Conservation (phyloP, 2,329 filamentous ascomycete species). For the Neofusicoccum kwambonambiense region DNA sequence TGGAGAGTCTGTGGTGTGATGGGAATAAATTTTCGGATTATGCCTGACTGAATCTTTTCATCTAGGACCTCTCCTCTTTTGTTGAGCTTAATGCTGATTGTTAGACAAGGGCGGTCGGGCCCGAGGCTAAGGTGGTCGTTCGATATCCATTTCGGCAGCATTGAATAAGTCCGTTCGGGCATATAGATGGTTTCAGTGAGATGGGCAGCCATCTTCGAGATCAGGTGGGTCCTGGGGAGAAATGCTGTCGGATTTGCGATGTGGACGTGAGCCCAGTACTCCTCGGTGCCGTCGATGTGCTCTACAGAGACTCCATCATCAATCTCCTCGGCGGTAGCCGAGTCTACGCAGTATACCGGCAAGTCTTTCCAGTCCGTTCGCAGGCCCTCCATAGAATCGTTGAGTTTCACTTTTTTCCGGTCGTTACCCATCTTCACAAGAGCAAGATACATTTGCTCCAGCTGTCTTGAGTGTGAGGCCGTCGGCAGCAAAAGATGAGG, state of each 20-base stretch:
- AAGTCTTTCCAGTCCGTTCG: slow-evolving; percentile 61
- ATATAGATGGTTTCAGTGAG: slow-evolving; percentile 58
- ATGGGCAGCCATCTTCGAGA: slow-evolving; percentile 62
- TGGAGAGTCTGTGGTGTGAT: slow-evolving; percentile 47
- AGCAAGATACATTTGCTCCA: slow-evolving; percentile 40
- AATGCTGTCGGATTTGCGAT: slow-evolving; percentile 75
- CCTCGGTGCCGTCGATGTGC: slow-evolving; percentile 48
- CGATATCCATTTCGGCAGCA: slow-evolving; percentile 54
- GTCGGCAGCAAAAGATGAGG: slow-evolving; percentile 53
- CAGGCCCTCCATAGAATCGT: slow-evolving; percentile 55
- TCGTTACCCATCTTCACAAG: slow-evolving; percentile 25
- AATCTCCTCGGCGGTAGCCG: slow-evolving; percentile 64
- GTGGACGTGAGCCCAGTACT: slow-evolving; percentile 76
- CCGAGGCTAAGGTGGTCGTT: slow-evolving; percentile 55
- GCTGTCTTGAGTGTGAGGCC: slow-evolving; percentile 43
- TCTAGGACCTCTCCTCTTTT: slow-evolving; percentile 54
- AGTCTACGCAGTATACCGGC: slow-evolving; percentile 72
- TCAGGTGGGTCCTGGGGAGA: slow-evolving; percentile 57
- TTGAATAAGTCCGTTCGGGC: slow-evolving; percentile 56
- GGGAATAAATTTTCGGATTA: slow-evolving; percentile 54
- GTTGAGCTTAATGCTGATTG: slow-evolving; percentile 59
- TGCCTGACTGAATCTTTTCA: slow-evolving; percentile 53
- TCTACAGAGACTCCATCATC: slow-evolving; percentile 79
- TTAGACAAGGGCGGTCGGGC: slow-evolving; percentile 55
- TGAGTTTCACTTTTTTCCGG: slow-evolving; percentile 36